Evolutionary conservation across 2,329 filamentous ascomycete species (phyloP).

Genomic region (Uncinocarpus reesii): DNA sequence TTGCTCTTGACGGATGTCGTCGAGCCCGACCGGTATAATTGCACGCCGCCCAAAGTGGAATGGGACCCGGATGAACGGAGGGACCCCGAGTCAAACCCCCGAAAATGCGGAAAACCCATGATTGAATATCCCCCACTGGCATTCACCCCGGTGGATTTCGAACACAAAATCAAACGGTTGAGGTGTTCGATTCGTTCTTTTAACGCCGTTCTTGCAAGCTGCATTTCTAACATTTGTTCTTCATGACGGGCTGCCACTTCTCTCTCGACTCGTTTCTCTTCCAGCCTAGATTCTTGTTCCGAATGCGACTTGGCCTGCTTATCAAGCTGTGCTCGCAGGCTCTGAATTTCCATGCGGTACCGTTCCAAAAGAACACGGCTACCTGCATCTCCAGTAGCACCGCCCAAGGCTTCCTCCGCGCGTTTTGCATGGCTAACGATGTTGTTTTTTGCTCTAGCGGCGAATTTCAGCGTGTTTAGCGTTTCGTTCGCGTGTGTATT

Average conservation of each 20-base stretch:
- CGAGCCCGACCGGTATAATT: slow-evolving; percentile 56
- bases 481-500: slow-evolving; percentile 77
- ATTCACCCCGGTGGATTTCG: slow-evolving; percentile 92
- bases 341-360: slow-evolving; percentile 85
- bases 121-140: slow-evolving; percentile 55
- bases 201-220: slow-evolving; percentile 83
- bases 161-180: slow-evolving; percentile 87
- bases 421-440: slow-evolving; percentile 95
- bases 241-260: slow-evolving; percentile 81
- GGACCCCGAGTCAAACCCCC: slow-evolving; percentile 41
- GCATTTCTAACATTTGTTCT: slow-evolving; percentile 98
- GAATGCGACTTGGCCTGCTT: slow-evolving; percentile 60
- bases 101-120: slow-evolving; percentile 28
- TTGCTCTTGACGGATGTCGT: slow-evolving; percentile 49
- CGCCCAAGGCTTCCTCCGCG: slow-evolving; percentile 76
- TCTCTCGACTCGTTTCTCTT: slow-evolving; percentile 55
- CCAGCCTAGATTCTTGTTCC: slow-evolving; percentile 43
- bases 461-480: slow-evolving; percentile 92
- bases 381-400: slow-evolving; percentile 66
- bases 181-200: slow-evolving; percentile 97
- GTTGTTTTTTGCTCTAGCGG: slow-evolving; percentile 91
- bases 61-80: slow-evolving; percentile 60
- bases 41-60: slow-evolving; percentile 44
- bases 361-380: slow-evolving; percentile 81
- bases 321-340: slow-evolving; percentile 70